Base-by-base conservation (phyloP, 306 rosid genomes). In the Sophora flavescens region DNA sequence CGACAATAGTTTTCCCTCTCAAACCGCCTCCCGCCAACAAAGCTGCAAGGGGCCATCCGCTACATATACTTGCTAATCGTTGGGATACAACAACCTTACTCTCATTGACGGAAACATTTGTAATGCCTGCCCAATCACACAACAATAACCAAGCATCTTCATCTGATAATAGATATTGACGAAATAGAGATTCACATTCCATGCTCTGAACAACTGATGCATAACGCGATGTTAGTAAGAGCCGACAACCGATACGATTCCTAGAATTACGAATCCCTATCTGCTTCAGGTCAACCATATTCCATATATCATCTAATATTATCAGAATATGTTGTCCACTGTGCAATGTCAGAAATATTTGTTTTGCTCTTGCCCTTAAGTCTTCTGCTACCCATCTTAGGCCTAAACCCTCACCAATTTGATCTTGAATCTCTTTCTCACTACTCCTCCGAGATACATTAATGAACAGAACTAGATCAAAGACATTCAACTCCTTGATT, bases 251-350 rank as follows among this genome's bases (percentile, higher is more conserved):
- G 12, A 2, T 22, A 4, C 3, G 36, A 10, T 3, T 13, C 16
- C 3, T 7, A 36, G 44, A 22, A 22, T 22, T 22, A 22, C 22
- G 47, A 16, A 39, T 15, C 2, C 69, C 69, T n/a, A 65, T 41
- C 8, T 42, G 3, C 6, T 41, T 7, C 15, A 65, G 53, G 52
- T 65, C 8, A 4, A 41, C 8, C 53, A 1, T 39, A 16, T 0
- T 4, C 53, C 50, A 16, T n/a, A 39, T 10, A 39, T 63, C 69
- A 63, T 65, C 70, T 36, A 65, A 18, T 4, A 65, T 41, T 41
- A 65, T 4, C 4, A 41, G 70, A 65, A 65, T 6, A 2, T 0
- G 35, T 18, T 42, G 9, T 17, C 22, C 9, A 65, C 1, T 18
- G 16, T 6, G 7, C 2, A 35, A 1, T 38, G 33, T 63, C 51